These are phyloP conservation scores for Flaveria bidentis DNA, from an alignment of 129 eudicot genomes.

Conservation along the genomic window DNA sequence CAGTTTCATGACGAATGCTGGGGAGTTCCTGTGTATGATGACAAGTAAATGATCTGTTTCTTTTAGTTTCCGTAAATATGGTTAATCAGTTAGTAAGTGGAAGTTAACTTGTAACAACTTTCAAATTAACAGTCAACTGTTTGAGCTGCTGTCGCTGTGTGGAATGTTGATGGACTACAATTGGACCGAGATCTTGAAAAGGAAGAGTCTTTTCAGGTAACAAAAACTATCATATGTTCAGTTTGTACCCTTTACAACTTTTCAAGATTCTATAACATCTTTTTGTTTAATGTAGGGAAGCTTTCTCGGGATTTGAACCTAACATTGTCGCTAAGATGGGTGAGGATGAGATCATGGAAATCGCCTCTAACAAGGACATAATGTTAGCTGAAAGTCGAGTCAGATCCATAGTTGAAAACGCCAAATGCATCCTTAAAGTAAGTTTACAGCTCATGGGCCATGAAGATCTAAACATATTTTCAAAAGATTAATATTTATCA, in stretches of 20 bases:
- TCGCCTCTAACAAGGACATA: conserved; percentile 66
- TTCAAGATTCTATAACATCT: not conserved
- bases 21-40: conserved; percentile 99
- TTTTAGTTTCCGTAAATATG: not conserved
- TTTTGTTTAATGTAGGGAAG: conserved; percentile 56
- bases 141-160: conserved; percentile 86
- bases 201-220: conserved; percentile 75
- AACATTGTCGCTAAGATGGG: conserved; percentile 71
- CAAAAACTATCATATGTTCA: not conserved
- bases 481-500: not conserved
- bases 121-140: conserved; percentile 61
- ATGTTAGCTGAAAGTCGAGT: conserved; percentile 82
- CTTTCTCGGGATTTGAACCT: conserved; percentile 82
- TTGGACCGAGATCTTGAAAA: conserved; percentile 93
- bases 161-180: conserved; percentile 98
- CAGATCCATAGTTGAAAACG: conserved; percentile 90
- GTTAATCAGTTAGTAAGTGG: not conserved
- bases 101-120: conserved; percentile 13
- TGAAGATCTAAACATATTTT: not conserved
- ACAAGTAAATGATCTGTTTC: conserved; percentile 61
- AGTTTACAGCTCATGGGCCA: conserved; percentile 23
- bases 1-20: conserved; percentile 98
- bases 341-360: conserved; percentile 72
- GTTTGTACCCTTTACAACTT: not conserved
- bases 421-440: conserved; percentile 89